Evolutionary conservation across 2,329 filamentous ascomycete species (phyloP).

Genomic region (Pyrenochaeta sp.): DNA sequence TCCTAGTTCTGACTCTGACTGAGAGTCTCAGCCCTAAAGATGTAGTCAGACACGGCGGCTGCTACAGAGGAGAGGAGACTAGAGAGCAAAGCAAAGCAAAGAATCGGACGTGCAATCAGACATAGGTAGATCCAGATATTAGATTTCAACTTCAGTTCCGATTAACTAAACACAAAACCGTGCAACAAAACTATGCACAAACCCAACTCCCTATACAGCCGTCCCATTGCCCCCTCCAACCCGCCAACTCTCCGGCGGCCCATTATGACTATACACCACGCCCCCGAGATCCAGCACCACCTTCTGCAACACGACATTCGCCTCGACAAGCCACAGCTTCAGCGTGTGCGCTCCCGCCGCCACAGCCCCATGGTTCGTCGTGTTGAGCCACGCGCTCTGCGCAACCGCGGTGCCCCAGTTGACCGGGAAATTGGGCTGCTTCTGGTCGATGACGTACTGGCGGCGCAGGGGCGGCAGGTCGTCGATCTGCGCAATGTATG

Average conservation of each 20-base stretch:
- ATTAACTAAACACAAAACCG: too few relatives aligned
- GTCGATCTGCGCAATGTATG: conserved; percentile 60
- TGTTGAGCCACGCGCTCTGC: conserved; percentile 59
- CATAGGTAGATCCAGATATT: too few relatives aligned
- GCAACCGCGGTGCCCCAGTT: conserved; percentile 60
- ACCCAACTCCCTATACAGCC: too few relatives aligned
- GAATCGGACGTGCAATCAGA: too few relatives aligned
- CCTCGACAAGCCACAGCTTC: conserved; percentile 56
- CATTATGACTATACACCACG: conserved; percentile 42
- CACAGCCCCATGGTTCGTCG: conserved; percentile 46
- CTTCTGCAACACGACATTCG: conserved; percentile 50
- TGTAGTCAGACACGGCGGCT: too few relatives aligned
- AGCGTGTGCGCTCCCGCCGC: conserved; percentile 51
- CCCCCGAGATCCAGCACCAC: conserved; percentile 47
- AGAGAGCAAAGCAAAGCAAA: too few relatives aligned
- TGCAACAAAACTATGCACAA: too few relatives aligned
- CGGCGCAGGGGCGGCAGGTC: conserved; percentile 48
- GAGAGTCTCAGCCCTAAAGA: too few relatives aligned
- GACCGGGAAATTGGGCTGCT: conserved; percentile 53
- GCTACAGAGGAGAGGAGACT: too few relatives aligned
- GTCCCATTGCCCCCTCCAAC: conserved; percentile 31
- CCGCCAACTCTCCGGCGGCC: conserved; percentile 50
- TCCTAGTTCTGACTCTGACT: too few relatives aligned
- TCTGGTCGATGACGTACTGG: conserved; percentile 53
- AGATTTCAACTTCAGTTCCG: too few relatives aligned